Evolutionary conservation across 139 green algal species (phyloP), one percentile per base, ranked within the genome.

Genomic region (Dunaliella primolecta): DNA sequence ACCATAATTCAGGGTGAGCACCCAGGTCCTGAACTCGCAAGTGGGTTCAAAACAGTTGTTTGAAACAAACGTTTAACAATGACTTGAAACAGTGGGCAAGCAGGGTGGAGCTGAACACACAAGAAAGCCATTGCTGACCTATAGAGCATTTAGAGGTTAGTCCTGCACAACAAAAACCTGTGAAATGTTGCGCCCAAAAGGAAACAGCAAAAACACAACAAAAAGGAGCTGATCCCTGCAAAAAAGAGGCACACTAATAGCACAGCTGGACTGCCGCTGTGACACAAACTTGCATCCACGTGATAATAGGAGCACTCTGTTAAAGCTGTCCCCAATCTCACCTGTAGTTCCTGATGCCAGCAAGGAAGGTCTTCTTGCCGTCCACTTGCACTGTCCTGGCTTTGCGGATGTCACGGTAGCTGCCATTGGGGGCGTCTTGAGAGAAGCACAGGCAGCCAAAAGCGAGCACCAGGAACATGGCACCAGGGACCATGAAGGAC

Each of bases 381-480:
- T 64, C 46, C 46, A 64, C 46, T 15, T 64, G 46, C 7, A 64
- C 46, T 25, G 46, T 64, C 46, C 94, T 94, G 7, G 79, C 84
- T 86, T 94, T 94, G 81, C 93, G 89, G n/a, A 98, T 87, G 20
- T 91, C 87, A n/a, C 78, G 80, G 86, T 97, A 98, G 83, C 97
- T 92, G 30, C 96, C 96, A 74, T 97, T 92, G 21, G 96, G 95
- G 29, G 95, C 75, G 83, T 99, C 96, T 89, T 96, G 92, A 21
- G 84, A 75, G 38, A 75, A 29, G 7, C 71, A 25, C n/a, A 83
- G 38, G 3, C 32, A 38, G 1, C 3, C 27, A n/a, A 83, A 37
- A 25, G 90, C 94, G 25, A 93, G 89, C 24, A 97, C 15, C 75
- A 98, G 87, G 87, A 96, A 89, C 29, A 89, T 85, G 92, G 64